Evolutionary conservation across 805 yeast species (phyloP), one percentile per base, ranked within the genome.

Genomic region (Wickerhamomyces bisporus): DNA sequence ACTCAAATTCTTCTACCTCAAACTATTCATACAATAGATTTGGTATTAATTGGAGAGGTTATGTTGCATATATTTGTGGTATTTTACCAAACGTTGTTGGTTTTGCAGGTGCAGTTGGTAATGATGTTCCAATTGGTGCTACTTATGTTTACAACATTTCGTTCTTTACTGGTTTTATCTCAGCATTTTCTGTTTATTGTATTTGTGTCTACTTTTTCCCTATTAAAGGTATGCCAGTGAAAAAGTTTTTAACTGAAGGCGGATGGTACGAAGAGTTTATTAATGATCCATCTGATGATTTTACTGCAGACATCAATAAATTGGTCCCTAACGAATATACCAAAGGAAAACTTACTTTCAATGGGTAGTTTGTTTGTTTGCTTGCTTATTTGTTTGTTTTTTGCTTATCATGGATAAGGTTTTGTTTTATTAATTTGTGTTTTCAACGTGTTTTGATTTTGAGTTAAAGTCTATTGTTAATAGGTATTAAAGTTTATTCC

Each of bases 21-120:
- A 59, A 64, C 39, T 88, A 87, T 64, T 72, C 71, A 62, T 86
- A 75, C 62, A 71, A 73, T 51, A 61, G 52, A 23, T 61, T 66
- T 34, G 96, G 96, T 28, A 50, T 76, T 59, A 86, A 86, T 57
- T 85, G 94, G 93, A 71, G 95, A 58, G 96, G 91, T 2, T 79
- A 75, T 48, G 76, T 70, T 24, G 93, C 95, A 1, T 87, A 87
- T 57, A 58, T 87, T 47, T 70, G 80, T 48, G 95, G 95, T 39
- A 80, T 88, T 42, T 65, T 78, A 26, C 93, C 95, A 33, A 87
- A 86, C 52, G 80, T 87, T 53, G 83, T 83, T 15, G 96, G 96
- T 2, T 87, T 87, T 51, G 89, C 81, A 5, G 87, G 95, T 46
- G 87, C 88, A 9, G 78, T 85, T 19, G 85, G 81, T 29, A 73